Evolutionary conservation across 2,329 filamentous ascomycete genomes (phyloP), one percentile per base, ranked within the genome.

Genomic region (Mycosphaerella sp.): DNA sequence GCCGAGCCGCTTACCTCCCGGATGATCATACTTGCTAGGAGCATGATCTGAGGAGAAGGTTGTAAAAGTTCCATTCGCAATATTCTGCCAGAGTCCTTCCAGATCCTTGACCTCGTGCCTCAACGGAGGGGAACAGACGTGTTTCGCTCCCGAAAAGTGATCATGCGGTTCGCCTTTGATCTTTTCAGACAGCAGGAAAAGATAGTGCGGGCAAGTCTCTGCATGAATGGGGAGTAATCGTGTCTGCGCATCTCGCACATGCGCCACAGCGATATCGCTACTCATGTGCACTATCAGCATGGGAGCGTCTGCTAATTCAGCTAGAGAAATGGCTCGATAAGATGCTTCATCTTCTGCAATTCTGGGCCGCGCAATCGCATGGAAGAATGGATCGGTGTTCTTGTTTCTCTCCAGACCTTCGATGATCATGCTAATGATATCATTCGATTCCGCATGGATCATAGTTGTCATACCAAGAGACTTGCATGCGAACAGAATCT

Each of bases 241-340:
- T 7, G 63, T 65, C 55, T 70, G 69, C 6, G 69, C 69, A 41
- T 67, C 62, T 26, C 67, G 61, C 12, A 71, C 67, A 59, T 70
- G 68, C 26, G 50, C 45, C n/a, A 67, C 60, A 0, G 68, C 67
- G 3, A 64, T 60, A 41, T 66, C 63, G 9, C 74, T 76, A 5
- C 71, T 75, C 65, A 80, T 74, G 62, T 80, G 78, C 39, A 80
- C 78, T 32, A 81, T 72, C 38, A 80, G 63, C 45, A 80, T 77
- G 0, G 78, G 78, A 0, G 74, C 73, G 56, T 79, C 73, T 3
- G 74, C 74, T 7, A 80, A 66, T 55, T 76, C 72, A 0, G 76
- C 73, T 0, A 81, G 66, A 2, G 72, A 70, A 53, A 80, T 79
- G 43, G 74, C 76, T 6, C 78, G 73, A 62, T 79, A 74, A 4